Evolutionary conservation across 768 basidiomycete genomes (phyloP).

Genomic region (Baorangia bicolor): DNA sequence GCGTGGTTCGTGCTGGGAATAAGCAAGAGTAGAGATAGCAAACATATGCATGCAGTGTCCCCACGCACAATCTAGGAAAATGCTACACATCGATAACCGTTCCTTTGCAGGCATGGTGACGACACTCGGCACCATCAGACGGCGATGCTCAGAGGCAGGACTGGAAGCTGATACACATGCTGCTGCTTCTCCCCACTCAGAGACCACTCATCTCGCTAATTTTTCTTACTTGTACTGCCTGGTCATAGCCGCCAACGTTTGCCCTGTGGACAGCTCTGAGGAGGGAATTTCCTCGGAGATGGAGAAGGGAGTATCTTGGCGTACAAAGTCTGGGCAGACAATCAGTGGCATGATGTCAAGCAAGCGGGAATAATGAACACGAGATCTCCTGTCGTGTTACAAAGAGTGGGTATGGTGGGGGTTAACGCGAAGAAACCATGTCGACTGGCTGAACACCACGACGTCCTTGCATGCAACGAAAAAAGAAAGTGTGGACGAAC

Average conservation of each 20-base stretch:
- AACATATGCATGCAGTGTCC: constrained; percentile 20
- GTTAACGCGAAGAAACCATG: constrained; percentile 5
- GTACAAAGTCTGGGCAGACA: neutral
- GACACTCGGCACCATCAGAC: constrained; percentile 12
- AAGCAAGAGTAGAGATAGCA: constrained; percentile 24
- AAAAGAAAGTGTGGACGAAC: constrained; percentile 13
- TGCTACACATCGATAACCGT: constrained; percentile 11
- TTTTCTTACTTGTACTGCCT: constrained; percentile 17
- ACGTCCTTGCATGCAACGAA: constrained; percentile 3
- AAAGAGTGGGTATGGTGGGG: constrained; percentile 4
- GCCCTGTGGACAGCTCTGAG: neutral
- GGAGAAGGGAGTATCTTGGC: neutral
- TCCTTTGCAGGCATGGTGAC: constrained; percentile 14
- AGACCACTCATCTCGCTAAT: constrained; percentile 26
- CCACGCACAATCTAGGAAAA: constrained; percentile 12
- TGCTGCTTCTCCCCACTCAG: constrained; percentile 30
- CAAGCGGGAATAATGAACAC: constrained; percentile 5
- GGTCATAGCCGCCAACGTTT: constrained; percentile 7
- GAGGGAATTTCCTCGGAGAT: constrained; percentile 25
- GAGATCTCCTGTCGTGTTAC: neutral
- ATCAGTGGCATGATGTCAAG: neutral
- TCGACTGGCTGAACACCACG: neutral
- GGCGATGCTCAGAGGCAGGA: constrained; percentile 27
- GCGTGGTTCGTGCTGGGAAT: constrained; percentile 16
- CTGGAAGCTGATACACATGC: constrained; percentile 26